phyloP scores from a whole-genome alignment of 2,329 filamentous ascomycete genomes.

The Cordyceps fumosorosea region DNA sequence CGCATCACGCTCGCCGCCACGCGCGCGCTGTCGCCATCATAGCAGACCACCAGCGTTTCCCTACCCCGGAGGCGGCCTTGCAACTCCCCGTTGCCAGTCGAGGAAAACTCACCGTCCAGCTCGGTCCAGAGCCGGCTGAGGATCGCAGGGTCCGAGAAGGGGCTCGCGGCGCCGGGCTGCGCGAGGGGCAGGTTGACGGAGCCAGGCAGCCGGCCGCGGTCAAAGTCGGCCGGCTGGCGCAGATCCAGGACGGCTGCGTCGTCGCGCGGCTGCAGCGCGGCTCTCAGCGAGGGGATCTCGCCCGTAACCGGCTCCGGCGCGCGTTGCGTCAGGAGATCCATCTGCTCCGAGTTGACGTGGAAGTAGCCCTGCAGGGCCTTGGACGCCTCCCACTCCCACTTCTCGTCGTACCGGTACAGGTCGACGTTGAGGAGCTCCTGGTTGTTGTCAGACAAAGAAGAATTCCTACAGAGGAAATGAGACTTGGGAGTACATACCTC shows the following conservation, averaged over 20 bases:
- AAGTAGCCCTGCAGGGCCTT: constrained; percentile 31
- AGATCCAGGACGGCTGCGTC: constrained; percentile 38
- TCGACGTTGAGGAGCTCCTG: constrained; percentile 42
- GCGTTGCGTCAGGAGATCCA: constrained; percentile 12
- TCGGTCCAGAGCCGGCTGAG: constrained; percentile 41
- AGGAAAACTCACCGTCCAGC: constrained; percentile 37
- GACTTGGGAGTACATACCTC: constrained; percentile 23
- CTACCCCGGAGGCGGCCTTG: constrained; percentile 22
- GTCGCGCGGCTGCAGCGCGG: constrained; percentile 16
- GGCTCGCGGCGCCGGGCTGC: constrained; percentile 28
- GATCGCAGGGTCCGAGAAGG: constrained; percentile 38
- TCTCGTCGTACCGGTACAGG: constrained; percentile 45
- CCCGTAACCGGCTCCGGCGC: background rate
- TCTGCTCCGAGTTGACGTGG: constrained; percentile 11
- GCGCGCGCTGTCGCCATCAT: constrained; percentile 47
- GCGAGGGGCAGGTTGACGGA: constrained; percentile 40
- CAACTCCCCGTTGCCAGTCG: constrained; percentile 17
- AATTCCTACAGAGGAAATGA: background rate
- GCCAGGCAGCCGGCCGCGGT: constrained; percentile 34
- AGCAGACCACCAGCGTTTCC: constrained; percentile 42
- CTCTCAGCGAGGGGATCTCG: constrained; percentile 4
- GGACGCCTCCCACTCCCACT: constrained; percentile 40
- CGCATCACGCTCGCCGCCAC: constrained; percentile 48
- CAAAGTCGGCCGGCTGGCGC: constrained; percentile 35
- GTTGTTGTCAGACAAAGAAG: constrained; percentile 12